Conservation (phyloP, 1,284 basidiomycete genomes). For the Papiliotrema fonsecae region DNA sequence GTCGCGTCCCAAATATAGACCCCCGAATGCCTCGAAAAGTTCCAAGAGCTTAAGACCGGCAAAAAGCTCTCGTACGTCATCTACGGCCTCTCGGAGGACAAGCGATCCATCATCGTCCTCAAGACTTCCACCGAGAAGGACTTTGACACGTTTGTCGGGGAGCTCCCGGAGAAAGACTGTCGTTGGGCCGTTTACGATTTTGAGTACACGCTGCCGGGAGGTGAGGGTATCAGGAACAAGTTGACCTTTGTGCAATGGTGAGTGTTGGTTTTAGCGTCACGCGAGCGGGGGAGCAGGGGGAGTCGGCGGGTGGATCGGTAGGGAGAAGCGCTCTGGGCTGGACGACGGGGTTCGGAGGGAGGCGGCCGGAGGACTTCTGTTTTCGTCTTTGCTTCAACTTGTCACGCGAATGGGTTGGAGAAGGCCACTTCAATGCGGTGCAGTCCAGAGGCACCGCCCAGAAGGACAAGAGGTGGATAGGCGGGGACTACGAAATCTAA, state of each 20-base stretch:
- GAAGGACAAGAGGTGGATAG: no score
- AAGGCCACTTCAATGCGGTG: no score
- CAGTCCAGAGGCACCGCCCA: no score
- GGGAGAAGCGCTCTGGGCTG: no score
- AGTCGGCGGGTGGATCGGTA: no score
- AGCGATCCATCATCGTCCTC: conserved; percentile 71
- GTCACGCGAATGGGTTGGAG: no score
- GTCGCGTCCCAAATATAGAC: no score
- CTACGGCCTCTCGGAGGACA: conserved; percentile 63
- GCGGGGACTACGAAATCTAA: no score
- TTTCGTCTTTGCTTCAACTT: no score
- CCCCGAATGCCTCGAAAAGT: conserved; percentile 59
- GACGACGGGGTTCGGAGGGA: no score
- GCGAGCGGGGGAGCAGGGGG: no score
- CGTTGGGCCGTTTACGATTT: conserved; percentile 93
- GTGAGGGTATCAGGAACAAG: conserved; percentile 81
- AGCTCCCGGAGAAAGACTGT: conserved; percentile 72
- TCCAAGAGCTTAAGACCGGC: conserved; percentile 72
- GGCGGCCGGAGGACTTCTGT: no score
- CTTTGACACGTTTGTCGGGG: conserved; percentile 73
- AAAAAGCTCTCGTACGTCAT: conserved; percentile 86
- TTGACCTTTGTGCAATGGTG: conserved; percentile 78
- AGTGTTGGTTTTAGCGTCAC: conserved; percentile 34
- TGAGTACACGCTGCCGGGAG: conserved; percentile 73
- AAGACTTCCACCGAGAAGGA: conserved; percentile 54